Evolutionary conservation across 441 rosid species (phyloP), one percentile per base, ranked within the genome.

Genomic region (Pelargonium exstipulatum): DNA sequence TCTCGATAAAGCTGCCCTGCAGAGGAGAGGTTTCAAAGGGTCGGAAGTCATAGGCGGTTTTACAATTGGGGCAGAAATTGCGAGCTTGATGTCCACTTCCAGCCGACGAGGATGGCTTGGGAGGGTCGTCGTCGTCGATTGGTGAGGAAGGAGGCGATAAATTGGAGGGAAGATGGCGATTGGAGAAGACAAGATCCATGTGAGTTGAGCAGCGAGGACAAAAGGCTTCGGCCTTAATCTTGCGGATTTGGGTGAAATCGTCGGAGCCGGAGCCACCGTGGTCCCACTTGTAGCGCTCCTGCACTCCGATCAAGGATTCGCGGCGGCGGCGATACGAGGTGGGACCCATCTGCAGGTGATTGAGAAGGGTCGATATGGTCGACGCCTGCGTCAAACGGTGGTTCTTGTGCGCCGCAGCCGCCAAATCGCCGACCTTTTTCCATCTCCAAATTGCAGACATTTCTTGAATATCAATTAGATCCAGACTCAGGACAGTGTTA

Each of bases 41-140:
- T 13, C 87, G 83, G 62, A 85, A 90, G 65, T 88, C 88, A 69
- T 89, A 91, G 57, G 97, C 95, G 0, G 95, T 83, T 79, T 88
- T 91, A 76, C 98, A 93, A 79, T 79, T 89, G 55, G 98, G 95
- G 77, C 98, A 93, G 79, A 87, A 82, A 62, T 89, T 91, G n/a
- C 89, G 88, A 2, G 91, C 89, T 71, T 88, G 88, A 29, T 81
- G 83, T 24, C 51, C 71, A n/a, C n/a, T n/a, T n/a, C n/a, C n/a
- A n/a, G n/a, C n/a, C n/a, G n/a, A n/a, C 48, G 66, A 76, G 26
- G 66, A 29, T 55, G 32, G 67, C 17, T 17, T 53, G 37, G 17
- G 8, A 12, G 24, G 10, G 37, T 69, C 60, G 32, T 26, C 32
- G 32, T 26, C 32, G 32, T n/a, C n/a, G n/a, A 26, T 26, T 3